Evolutionary conservation across 345 rosid genomes (phyloP).

Genomic region (Cochlearia excelsa): DNA sequence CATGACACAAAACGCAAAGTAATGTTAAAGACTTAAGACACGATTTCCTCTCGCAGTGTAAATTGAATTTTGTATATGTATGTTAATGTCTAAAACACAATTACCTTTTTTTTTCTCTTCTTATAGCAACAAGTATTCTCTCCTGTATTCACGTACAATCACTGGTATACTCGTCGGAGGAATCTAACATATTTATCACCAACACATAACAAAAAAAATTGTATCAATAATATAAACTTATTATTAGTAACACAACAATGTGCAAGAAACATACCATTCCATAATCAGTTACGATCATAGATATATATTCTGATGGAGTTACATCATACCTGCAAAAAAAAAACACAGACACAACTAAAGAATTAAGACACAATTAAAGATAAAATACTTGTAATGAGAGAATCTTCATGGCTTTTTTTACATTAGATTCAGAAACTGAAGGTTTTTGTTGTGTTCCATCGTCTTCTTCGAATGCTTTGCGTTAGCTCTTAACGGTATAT

Average conservation of each 20-base stretch:
- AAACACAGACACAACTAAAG: neutral
- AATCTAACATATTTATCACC: slow-evolving; percentile 36
- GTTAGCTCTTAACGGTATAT: slow-evolving; percentile 43
- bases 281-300: slow-evolving; percentile 72
- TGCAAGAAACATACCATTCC: slow-evolving; percentile 58
- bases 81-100: too few relatives aligned
- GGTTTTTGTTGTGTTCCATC: slow-evolving; percentile 43
- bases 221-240: neutral
- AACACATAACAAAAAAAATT: neutral
- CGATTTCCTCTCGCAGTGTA: too few relatives aligned
- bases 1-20: too few relatives aligned
- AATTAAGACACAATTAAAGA: neutral
- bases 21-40: too few relatives aligned
- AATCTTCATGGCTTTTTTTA: slow-evolving; percentile 26
- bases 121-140: slow-evolving; percentile 58
- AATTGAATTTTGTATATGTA: too few relatives aligned
- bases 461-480: slow-evolving; percentile 44
- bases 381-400: neutral
- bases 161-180: slow-evolving; percentile 85
- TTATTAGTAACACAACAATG: neutral
- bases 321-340: slow-evolving; percentile 57
- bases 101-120: neutral
- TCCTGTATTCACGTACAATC: slow-evolving; percentile 61
- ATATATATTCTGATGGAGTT: slow-evolving; percentile 74
- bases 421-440: slow-evolving; percentile 65